phyloP scores from a whole-genome alignment of 305 asterid genomes.

The Rubia tinctorum region DNA sequence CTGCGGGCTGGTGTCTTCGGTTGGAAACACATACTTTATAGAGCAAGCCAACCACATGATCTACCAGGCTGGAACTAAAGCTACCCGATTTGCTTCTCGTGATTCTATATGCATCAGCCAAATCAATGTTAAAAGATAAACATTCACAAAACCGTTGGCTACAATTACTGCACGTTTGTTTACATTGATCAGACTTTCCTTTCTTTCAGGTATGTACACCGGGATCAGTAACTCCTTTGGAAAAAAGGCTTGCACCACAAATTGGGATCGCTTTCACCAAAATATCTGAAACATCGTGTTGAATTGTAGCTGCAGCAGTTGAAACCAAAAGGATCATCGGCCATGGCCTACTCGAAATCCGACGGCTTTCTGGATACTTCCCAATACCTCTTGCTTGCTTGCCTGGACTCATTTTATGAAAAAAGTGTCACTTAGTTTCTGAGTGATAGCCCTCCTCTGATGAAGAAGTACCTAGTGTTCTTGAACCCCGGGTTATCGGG shows the following conservation, averaged over 20 bases:
- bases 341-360: no score
- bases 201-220: no score
- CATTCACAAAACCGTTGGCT: no score
- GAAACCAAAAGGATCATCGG: no score
- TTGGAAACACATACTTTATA: conserved; percentile 45
- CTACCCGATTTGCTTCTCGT: conserved; percentile 32
- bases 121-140: no score
- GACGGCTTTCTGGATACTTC: conserved; percentile 32
- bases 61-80: conserved; percentile 21
- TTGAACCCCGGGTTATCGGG: conserved; percentile 16
- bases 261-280: conserved; percentile 30
- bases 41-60: conserved; percentile 48
- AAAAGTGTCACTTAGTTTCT: conserved; percentile 20
- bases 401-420: conserved; percentile 27
- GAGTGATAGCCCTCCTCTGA: conserved; percentile 16
- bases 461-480: conserved; percentile 20
- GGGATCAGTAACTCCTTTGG: no score
- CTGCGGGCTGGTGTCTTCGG: conserved; percentile 32
- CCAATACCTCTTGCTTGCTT: conserved; percentile 40
- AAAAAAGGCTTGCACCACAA: no score
- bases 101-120: conserved; percentile 8
- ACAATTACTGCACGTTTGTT: no score
- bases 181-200: no score
- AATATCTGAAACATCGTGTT: conserved; percentile 37
- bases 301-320: conserved; percentile 40